Base-by-base conservation (phyloP, 306 rosid species). In the Geum urbanum region DNA sequence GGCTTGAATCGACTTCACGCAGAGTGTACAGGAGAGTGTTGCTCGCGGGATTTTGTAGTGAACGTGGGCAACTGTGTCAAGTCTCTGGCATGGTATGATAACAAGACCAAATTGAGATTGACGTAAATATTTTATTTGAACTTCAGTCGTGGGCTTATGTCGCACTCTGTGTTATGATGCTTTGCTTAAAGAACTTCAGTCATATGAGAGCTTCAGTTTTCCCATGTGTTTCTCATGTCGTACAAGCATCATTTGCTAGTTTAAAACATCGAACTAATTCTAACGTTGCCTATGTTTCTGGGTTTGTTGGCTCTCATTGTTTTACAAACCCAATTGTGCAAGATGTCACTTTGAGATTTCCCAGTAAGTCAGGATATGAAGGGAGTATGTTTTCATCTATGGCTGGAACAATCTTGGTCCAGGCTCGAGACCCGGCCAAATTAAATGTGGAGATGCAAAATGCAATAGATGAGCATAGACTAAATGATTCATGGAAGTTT, bases 21-120 rank as follows among this genome's bases (percentile, higher is more conserved):
- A 97, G 63, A 78, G 87, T 1, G 97, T 92, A 74, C 98, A 92
- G 74, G 98, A 92, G 51, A 88, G 84, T 16, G 90, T 90, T 50
- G 94, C 90, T 41, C 96, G 94, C 47, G 86, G 97, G 16, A 24
- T 92, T 92, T 80, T 90, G 97, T 51, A 63, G 27, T 11, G 98
- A 92, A 68, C 96, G 90, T 76, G 96, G 84, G 18, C 98, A 92
- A 69, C 90, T 92, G 98, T 92, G 98, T 81, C 96, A 90, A 88
- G 94, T 92, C 39, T 92, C 98, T 68, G 98, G 98, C 88, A 92
- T 92, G 98, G 98, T 90, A 89, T 40, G 50, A 32, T 2, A 32
- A 32, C 37, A 32, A 2, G 37, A 32, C 37, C 37, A 32, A 32
- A 32, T 32, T 32, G 4, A 32, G 37, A 32, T 32, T 24, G 27